Evolutionary conservation across 1,139 yeast genomes (phyloP).

Genomic region (Debaryomyces psychrophilus): DNA sequence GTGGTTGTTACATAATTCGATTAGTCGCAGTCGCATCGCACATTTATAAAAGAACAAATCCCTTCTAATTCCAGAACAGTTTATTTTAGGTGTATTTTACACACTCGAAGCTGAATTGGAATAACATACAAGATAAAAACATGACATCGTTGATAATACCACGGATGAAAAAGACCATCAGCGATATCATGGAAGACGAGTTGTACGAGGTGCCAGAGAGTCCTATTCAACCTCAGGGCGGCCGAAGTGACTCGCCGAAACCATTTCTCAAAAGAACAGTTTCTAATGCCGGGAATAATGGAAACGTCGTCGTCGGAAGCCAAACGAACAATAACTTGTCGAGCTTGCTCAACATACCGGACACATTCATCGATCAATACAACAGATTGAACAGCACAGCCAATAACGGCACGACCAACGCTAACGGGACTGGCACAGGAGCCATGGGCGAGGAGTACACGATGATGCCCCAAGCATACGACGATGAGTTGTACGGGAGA

Average conservation of each 20-base stretch:
- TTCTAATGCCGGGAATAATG: constrained; percentile 11
- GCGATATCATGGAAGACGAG: constrained; percentile 69
- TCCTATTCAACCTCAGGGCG: constrained; percentile 18
- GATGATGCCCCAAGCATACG: background rate
- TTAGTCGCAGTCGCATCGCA: constrained; percentile 8
- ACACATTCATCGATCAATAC: constrained; percentile 35
- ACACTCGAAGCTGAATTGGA: background rate
- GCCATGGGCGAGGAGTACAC: constrained; percentile 2
- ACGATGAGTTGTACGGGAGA: constrained; percentile 1
- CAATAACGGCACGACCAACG: constrained; percentile 8
- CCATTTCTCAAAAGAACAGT: constrained; percentile 11
- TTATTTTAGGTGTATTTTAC: background rate
- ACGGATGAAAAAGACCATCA: constrained; percentile 53
- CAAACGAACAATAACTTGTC: constrained; percentile 23
- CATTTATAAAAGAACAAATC: constrained; percentile 5
- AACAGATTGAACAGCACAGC: constrained; percentile 13
- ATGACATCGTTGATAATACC: constrained; percentile 55
- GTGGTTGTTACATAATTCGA: constrained; percentile 4
- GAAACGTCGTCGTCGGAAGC: constrained; percentile 4
- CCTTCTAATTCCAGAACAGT: background rate
- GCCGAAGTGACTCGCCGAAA: constrained; percentile 15
- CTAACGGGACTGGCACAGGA: background rate
- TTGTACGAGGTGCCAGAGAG: constrained; percentile 51
- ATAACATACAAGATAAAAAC: background rate
- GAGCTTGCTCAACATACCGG: constrained; percentile 36